phyloP scores from a whole-genome alignment of 129 eudicot species.

The Solidago caesia region DNA sequence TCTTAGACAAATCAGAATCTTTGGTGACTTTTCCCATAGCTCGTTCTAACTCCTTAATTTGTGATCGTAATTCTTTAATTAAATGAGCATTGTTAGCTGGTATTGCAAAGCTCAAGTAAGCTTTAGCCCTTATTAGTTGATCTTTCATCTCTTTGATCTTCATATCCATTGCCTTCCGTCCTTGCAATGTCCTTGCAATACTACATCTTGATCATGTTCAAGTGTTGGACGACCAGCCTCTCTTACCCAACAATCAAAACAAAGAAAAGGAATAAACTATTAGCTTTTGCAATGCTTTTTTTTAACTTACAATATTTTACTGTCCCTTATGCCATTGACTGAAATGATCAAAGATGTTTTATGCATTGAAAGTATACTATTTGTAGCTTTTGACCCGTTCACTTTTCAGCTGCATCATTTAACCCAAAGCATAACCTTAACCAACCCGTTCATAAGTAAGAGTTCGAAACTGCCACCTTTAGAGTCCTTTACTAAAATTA shows the following conservation, averaged over 20 bases:
- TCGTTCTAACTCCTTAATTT: conserved; percentile 73
- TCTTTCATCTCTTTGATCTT: conserved; percentile 89
- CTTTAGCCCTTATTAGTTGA: conserved; percentile 88
- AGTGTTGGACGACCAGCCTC: conserved; percentile 35
- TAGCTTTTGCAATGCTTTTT: too few species aligned
- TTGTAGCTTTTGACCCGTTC: not conserved
- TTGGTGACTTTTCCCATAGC: conserved; percentile 61
- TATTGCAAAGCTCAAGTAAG: conserved; percentile 67
- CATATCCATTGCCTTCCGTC: conserved; percentile 43
- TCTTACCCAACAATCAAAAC: conserved; percentile 36
- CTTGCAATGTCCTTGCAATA: conserved; percentile 7
- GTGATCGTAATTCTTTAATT: conserved; percentile 69
- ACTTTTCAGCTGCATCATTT: too few species aligned
- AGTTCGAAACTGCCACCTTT: not conserved
- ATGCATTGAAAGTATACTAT: not conserved
- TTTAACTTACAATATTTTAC: too few species aligned
- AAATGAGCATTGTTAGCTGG: conserved; percentile 69
- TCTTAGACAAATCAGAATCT: not conserved
- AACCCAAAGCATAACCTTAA: not conserved
- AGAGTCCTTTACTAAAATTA: not conserved
- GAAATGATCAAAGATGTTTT: not conserved
- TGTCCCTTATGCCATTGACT: too few species aligned
- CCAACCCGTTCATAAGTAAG: not conserved
- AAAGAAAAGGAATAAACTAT: conserved; percentile 10
- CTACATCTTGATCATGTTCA: conserved; percentile 29